Conservation (phyloP, 2,329 filamentous ascomycete genomes). For the Metarhizium guizhouense region DNA sequence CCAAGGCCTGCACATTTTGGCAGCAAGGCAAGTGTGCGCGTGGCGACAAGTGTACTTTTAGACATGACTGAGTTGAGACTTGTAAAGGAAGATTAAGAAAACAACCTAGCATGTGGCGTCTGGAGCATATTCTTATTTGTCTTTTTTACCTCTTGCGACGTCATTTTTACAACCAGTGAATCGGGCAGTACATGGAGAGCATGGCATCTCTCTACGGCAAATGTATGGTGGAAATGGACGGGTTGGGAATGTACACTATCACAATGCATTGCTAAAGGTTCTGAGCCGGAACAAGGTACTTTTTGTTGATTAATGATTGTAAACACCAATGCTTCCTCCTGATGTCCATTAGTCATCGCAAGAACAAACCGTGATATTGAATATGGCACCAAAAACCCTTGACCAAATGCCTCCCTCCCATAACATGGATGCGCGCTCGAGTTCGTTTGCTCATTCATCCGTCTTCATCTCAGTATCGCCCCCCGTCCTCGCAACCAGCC, state of each 20-base stretch:
- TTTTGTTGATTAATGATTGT: background rate
- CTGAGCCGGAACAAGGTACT: background rate
- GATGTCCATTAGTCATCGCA: background rate
- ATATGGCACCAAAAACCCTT: no score
- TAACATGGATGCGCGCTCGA: background rate
- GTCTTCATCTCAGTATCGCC: constrained; percentile 30
- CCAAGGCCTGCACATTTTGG: constrained; percentile 62
- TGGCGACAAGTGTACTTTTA: constrained; percentile 65
- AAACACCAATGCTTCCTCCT: background rate
- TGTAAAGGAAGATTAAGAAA: background rate
- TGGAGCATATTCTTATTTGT: background rate
- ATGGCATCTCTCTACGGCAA: background rate
- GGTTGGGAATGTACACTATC: constrained; percentile 4
- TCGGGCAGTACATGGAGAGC: background rate
- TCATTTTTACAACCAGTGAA: background rate
- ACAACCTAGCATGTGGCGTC: constrained; percentile 4
- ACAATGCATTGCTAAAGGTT: background rate
- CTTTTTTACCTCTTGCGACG: background rate
- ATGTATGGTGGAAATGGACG: background rate
- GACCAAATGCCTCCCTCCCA: no score
- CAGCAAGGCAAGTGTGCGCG: constrained; percentile 63
- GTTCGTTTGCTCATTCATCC: constrained; percentile 13
- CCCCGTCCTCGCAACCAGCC: constrained; percentile 54
- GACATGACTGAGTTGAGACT: constrained; percentile 43
- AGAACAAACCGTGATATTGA: background rate